Conservation (phyloP, 2,329 filamentous ascomycete genomes). For the Monilinia laxa region DNA sequence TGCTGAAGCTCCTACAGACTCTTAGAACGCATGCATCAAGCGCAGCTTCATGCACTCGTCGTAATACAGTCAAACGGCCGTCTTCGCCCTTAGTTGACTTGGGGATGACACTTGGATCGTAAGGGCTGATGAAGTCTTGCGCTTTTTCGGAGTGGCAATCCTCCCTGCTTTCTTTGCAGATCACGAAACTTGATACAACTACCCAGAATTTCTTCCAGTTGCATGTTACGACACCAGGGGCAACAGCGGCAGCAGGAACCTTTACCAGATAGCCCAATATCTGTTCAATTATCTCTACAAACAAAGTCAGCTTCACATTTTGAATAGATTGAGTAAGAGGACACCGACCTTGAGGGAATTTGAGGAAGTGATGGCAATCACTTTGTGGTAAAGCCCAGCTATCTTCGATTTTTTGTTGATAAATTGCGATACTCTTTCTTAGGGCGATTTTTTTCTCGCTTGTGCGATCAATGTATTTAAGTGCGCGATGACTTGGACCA, state of each 20-base stretch:
- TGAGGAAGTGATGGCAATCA: neutral
- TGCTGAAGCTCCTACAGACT: neutral
- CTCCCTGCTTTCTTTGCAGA: neutral
- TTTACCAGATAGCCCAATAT: neutral
- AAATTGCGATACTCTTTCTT: neutral
- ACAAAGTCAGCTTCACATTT: neutral
- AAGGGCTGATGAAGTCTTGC: neutral
- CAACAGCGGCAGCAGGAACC: neutral
- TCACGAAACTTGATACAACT: neutral
- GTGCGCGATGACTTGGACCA: neutral
- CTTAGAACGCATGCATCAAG: neutral
- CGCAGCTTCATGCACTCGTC: neutral
- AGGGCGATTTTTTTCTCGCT: neutral
- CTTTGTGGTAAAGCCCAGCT: neutral
- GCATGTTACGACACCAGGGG: neutral
- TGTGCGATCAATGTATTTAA: neutral
- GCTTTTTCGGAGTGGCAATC: too few species aligned
- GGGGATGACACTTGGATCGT: neutral
- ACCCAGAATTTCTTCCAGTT: neutral
- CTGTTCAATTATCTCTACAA: neutral
- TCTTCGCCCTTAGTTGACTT: neutral
- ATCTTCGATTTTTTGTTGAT: neutral
- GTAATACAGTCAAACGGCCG: neutral
- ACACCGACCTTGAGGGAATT: neutral
- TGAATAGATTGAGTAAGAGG: neutral